Conservation (phyloP, 2,329 filamentous ascomycete genomes). For the Didymella sp. region DNA sequence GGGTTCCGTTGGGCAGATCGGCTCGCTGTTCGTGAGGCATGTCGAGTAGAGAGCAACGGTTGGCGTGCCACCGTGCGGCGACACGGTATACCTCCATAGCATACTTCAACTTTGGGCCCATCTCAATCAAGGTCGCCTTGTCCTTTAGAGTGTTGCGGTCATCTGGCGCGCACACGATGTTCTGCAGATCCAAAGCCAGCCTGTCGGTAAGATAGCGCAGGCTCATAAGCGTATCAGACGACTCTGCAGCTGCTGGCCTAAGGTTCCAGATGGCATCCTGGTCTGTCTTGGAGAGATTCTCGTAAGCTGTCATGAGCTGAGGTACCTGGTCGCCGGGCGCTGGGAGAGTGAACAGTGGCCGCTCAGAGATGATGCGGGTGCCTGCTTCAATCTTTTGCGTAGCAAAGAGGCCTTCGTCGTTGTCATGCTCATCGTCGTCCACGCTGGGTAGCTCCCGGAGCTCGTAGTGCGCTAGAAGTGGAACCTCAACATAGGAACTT, state of each 20-base stretch:
- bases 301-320: constrained; percentile 9
- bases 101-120: not conserved
- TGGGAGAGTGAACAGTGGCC: constrained; percentile 12
- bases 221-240: constrained; percentile 8
- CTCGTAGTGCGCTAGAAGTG: constrained; percentile 15
- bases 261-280: constrained; percentile 14
- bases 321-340: constrained; percentile 8
- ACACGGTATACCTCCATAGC: constrained; percentile 13
- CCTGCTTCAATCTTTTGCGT: constrained; percentile 15
- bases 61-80: constrained; percentile 22
- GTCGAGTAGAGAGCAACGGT: constrained; percentile 13
- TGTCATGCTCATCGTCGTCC: not conserved
- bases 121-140: not conserved
- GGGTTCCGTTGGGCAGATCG: not conserved
- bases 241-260: constrained; percentile 1
- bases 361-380: constrained; percentile 28
- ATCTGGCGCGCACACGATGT: constrained; percentile 1
- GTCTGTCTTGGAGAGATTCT: constrained; percentile 9
- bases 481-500: not conserved
- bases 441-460: constrained; percentile 1
- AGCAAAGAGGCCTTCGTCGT: constrained; percentile 21
- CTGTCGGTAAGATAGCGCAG: constrained; percentile 2
- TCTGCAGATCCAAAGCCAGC: not conserved
- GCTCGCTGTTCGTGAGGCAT: not conserved
- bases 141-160: not conserved